A percentile compares a stretch with the other conserved stretches of the same genome.
phyloP scores from a whole-genome alignment of 116 monocot species.

The Trichopus zeylanicus region DNA sequence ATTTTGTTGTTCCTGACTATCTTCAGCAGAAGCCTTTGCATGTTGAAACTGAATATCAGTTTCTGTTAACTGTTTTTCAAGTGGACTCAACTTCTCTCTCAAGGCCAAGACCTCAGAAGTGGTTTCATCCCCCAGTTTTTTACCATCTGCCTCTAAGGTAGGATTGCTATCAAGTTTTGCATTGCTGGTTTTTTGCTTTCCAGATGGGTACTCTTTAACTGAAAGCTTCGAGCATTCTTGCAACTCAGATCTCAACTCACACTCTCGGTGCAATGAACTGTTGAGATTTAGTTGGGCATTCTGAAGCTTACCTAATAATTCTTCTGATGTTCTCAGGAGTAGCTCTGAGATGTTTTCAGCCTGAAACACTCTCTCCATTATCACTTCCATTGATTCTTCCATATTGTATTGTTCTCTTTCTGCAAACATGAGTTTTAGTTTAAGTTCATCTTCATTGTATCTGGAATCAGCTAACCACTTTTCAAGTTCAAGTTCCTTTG shows the following conservation, averaged over 20 bases:
- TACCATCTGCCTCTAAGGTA: slow-evolving; percentile 9
- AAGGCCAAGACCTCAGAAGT: slow-evolving; percentile 23
- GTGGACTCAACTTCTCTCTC: slow-evolving; percentile 30
- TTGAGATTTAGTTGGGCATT: slow-evolving; percentile 26
- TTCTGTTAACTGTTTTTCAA: slow-evolving; percentile 45
- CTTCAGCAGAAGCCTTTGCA: slow-evolving; percentile 20
- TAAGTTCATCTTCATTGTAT: slow-evolving; percentile 47
- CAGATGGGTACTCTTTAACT: slow-evolving; percentile 10
- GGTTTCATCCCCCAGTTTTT: slow-evolving; percentile 21
- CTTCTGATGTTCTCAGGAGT: slow-evolving; percentile 49
- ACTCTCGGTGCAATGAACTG: slow-evolving; percentile 19
- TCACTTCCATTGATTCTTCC: slow-evolving; percentile 45
- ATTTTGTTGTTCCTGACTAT: slow-evolving; percentile 24
- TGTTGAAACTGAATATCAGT: slow-evolving; percentile 23
- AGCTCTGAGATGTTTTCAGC: slow-evolving; percentile 63
- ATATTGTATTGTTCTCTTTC: slow-evolving; percentile 32
- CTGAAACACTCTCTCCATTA: slow-evolving; percentile 39
- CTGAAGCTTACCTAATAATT: slow-evolving; percentile 36
- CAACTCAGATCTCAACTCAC: slow-evolving; percentile 25
- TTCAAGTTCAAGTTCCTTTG: slow-evolving; percentile 80
- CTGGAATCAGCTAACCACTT: slow-evolving; percentile 49
- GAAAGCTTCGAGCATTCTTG: slow-evolving; percentile 13
- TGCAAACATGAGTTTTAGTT: slow-evolving; percentile 35
- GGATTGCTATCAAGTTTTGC: slow-evolving; percentile 5
- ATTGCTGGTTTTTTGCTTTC: slow-evolving; percentile 10